Evolutionary conservation across 768 basidiomycete species (phyloP).

Genomic region (Boletus edulis): DNA sequence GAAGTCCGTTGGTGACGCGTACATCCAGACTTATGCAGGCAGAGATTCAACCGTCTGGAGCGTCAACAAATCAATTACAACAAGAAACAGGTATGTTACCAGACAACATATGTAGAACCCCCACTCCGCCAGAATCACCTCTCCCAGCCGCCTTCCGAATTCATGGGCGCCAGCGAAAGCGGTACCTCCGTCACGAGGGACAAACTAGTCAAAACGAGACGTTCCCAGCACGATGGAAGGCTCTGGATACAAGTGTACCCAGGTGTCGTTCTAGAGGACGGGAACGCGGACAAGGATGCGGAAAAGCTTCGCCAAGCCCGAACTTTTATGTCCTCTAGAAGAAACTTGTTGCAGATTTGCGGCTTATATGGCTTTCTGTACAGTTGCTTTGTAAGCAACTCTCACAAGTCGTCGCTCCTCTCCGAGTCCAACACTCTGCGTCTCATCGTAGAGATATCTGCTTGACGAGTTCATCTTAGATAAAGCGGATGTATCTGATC

Average conservation of each 20-base stretch:
- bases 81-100: background rate
- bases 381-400: slow-evolving; percentile 41
- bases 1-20: too few relatives aligned
- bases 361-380: slow-evolving; percentile 23
- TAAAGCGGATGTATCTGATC: too few relatives aligned
- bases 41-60: background rate
- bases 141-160: slow-evolving; percentile 36
- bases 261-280: slow-evolving; percentile 70
- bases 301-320: slow-evolving; percentile 80
- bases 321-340: slow-evolving; percentile 84
- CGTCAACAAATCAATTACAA: background rate
- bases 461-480: too few relatives aligned
- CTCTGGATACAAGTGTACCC: slow-evolving; percentile 36
- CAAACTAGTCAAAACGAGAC: slow-evolving; percentile 45
- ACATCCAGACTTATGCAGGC: too few relatives aligned
- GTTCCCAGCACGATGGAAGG: slow-evolving; percentile 31
- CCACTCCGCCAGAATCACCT: slow-evolving; percentile 29
- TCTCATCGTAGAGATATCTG: too few relatives aligned
- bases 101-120: slow-evolving; percentile 32
- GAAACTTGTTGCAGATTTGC: background rate
- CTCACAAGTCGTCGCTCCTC: too few relatives aligned
- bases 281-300: slow-evolving; percentile 94
- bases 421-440: too few relatives aligned
- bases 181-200: slow-evolving; percentile 56
- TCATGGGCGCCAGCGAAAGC: slow-evolving; percentile 76